phyloP scores from a whole-genome alignment of 768 basidiomycete species.

The Tricholoma hemisulphureum region DNA sequence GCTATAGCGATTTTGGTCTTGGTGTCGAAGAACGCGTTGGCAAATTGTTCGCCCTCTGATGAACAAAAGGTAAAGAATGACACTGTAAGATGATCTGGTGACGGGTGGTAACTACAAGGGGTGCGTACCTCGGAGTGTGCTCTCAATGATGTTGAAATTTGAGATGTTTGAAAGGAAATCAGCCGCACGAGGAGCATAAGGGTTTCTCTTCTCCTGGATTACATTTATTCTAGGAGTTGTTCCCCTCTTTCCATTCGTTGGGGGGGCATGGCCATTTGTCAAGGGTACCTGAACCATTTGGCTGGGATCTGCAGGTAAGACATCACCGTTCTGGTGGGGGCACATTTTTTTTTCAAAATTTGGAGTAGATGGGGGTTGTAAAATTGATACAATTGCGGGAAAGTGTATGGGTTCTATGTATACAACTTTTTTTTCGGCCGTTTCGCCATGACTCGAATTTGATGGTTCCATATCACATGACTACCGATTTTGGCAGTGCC shows the following conservation, averaged over 20 bases:
- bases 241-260: constrained; percentile 44
- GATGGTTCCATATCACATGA: neutral
- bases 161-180: constrained; percentile 92
- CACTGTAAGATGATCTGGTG: constrained; percentile 10
- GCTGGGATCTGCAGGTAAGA: constrained; percentile 39
- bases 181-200: constrained; percentile 87
- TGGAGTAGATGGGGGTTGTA: constrained; percentile 1
- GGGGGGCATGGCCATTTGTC: constrained; percentile 39
- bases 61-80: constrained; percentile 4
- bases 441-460: neutral
- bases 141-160: constrained; percentile 96
- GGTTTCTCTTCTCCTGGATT: constrained; percentile 55
- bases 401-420: neutral
- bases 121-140: constrained; percentile 83
- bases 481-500: neutral
- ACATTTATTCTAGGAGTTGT: constrained; percentile 34
- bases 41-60: constrained; percentile 98
- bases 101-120: constrained; percentile 1
- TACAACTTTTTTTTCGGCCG: neutral
- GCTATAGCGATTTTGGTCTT: constrained; percentile 99
- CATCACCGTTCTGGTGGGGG: constrained; percentile 54
- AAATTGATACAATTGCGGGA: neutral
- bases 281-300: constrained; percentile 77
- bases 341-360: constrained; percentile 59
- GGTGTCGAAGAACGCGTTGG: constrained; percentile 99